Percentiles rank a stretch among this genome's conserved stretches.
phyloP scores from a whole-genome alignment of 2,329 filamentous ascomycete species.

The Ascochyta clinopodiicola region DNA sequence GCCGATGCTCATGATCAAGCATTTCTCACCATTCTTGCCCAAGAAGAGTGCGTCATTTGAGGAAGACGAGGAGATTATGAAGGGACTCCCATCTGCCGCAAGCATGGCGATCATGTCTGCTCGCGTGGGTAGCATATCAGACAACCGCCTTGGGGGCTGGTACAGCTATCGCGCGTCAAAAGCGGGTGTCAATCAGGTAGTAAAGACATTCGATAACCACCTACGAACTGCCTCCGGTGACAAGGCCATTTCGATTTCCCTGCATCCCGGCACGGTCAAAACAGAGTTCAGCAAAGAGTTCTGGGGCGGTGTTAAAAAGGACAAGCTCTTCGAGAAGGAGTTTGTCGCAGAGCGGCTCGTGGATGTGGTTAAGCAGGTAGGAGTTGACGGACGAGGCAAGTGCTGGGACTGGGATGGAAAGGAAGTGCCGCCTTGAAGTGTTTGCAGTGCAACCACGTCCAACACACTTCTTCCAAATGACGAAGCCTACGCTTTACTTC shows the following conservation, averaged over 20 bases:
- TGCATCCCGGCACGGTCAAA: slow-evolving; percentile 83
- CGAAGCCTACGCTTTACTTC: neutral
- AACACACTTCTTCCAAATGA: neutral
- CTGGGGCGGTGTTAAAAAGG: slow-evolving; percentile 67
- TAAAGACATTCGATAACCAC: slow-evolving; percentile 74
- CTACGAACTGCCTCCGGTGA: slow-evolving; percentile 64
- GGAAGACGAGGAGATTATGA: slow-evolving; percentile 20
- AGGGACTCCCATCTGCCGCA: slow-evolving; percentile 58
- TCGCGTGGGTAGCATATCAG: slow-evolving; percentile 74
- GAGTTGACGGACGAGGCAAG: slow-evolving; percentile 52
- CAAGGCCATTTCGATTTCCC: slow-evolving; percentile 70
- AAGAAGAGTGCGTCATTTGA: slow-evolving; percentile 49
- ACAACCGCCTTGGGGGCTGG: slow-evolving; percentile 80
- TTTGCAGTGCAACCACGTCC: neutral
- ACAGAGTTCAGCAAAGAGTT: slow-evolving; percentile 76
- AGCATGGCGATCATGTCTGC: slow-evolving; percentile 79
- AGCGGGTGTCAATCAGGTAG: slow-evolving; percentile 73
- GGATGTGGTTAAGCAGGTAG: slow-evolving; percentile 70
- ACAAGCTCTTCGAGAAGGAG: slow-evolving; percentile 71
- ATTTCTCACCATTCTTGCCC: slow-evolving; percentile 74
- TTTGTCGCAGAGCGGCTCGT: slow-evolving; percentile 71
- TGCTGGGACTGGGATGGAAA: slow-evolving; percentile 51
- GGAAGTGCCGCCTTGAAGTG: slow-evolving; percentile 45
- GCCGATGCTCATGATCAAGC: slow-evolving; percentile 77
- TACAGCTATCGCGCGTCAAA: slow-evolving; percentile 82